phyloP scores from a whole-genome alignment of 306 rosid genomes.

The Oxytropis ochrocephala region DNA sequence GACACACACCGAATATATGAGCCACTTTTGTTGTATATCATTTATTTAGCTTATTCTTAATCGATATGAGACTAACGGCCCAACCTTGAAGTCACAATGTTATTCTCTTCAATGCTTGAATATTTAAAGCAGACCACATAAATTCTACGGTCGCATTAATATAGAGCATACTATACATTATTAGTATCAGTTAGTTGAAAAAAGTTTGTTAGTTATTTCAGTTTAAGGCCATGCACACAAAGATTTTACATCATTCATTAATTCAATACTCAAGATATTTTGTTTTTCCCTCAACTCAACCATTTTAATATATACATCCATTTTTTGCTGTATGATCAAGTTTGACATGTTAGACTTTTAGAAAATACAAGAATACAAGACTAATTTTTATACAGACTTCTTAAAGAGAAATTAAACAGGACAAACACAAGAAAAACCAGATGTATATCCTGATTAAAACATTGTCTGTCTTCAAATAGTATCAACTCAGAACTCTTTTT shows the following conservation, averaged over 20 bases:
- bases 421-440: conserved; percentile 36
- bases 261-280: not conserved
- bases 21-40: too few species aligned
- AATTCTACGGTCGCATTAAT: conserved; percentile 3
- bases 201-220: not conserved
- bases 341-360: conserved; percentile 1
- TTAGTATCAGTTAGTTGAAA: not conserved
- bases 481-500: conserved; percentile 6
- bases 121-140: not conserved
- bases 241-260: not conserved
- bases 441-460: conserved; percentile 22
- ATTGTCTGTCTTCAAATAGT: conserved; percentile 10
- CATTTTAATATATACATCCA: not conserved
- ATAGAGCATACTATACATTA: not conserved
- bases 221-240: not conserved
- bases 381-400: conserved; percentile 1
- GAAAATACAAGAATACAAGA: not conserved
- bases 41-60: too few species aligned
- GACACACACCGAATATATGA: too few species aligned
- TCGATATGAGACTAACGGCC: too few species aligned
- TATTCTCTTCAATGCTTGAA: not conserved
- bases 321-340: not conserved
- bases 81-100: too few species aligned
- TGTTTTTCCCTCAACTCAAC: not conserved
- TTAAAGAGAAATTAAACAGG: conserved; percentile 19